A percentile compares a stretch with the other conserved stretches of the same genome.
Conservation (phyloP, 192 early-diverging fungal genomes). For the Oehlia diaphana region DNA sequence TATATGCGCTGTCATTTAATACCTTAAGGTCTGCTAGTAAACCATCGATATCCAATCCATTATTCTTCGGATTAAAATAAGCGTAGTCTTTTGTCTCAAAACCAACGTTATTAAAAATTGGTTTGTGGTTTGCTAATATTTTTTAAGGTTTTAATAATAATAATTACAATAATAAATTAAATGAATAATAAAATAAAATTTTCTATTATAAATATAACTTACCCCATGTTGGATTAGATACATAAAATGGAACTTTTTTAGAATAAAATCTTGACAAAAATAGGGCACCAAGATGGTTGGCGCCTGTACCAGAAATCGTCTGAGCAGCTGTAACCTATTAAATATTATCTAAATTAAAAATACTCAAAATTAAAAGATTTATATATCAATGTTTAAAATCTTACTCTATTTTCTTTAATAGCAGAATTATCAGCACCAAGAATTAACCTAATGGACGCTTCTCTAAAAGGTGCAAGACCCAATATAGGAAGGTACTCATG, state of each 20-base stretch:
- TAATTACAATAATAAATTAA: no score
- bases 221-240: constrained; percentile 98
- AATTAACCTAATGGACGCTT: constrained; percentile 80
- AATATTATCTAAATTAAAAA: background rate
- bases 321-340: constrained; percentile 63
- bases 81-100: constrained; percentile 82
- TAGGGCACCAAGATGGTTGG: constrained; percentile 79
- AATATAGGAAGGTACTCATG: constrained; percentile 96
- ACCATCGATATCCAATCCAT: constrained; percentile 77
- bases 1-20: background rate
- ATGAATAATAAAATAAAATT: background rate
- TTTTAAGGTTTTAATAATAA: background rate
- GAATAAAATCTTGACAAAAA: constrained; percentile 78
- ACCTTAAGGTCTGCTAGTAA: constrained; percentile 67
- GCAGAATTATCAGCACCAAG: constrained; percentile 76
- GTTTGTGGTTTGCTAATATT: constrained; percentile 76
- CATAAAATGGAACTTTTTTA: constrained; percentile 65
- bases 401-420: constrained; percentile 67
- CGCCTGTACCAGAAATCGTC: constrained; percentile 96
- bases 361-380: background rate
- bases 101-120: constrained; percentile 86
- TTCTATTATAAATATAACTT: constrained; percentile 21
- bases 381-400: background rate
- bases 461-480: constrained; percentile 76
- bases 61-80: constrained; percentile 84